Evolutionary conservation across 179 eudicot species (phyloP), one percentile per base, ranked within the genome.

Genomic region (Beta macrorhiza): DNA sequence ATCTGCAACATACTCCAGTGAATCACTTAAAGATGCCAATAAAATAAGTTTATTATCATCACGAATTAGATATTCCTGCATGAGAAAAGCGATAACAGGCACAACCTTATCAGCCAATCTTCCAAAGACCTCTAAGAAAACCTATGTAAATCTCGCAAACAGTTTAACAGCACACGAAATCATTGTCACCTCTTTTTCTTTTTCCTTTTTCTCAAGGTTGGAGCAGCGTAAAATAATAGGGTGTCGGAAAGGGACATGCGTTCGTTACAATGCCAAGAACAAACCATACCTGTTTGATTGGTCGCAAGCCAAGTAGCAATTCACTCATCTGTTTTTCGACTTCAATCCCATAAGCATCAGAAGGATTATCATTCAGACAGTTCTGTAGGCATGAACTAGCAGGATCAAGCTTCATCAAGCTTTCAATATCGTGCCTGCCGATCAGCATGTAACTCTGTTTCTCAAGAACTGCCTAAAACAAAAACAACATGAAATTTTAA

Each of bases 401-500:
- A 76, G 99, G 95, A 89, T 97, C 97, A 85, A 83, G 90, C 65
- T 91, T 90, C 95, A 97, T 88, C 83, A 97, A 89, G 85, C 87
- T 95, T 59, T 97, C 99, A 73, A 95, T 84, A 86, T 97, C 99
- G 77, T 97, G 95, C 85, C 99, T 92, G 72, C 99, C 98, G 67
- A 97, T 92, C 73, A 97, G 91, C 99, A 97, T 97, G 90, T 97
- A 97, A 89, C 98, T 91, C 85, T 89, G 97, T 88, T 97, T 97
- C 90, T 97, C 99, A 84, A 97, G 98, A 87, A 97, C 99, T 64
- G 99, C 97, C 99, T 97, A 94, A 78, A 88, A 80, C 68, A 77
- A 22, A 51, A 69, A n/a, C 42, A 53, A 51, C 45, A 77, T 77
- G 22, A 53, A 79, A 53, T 9, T 67, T 64, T 62, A 70, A 74